Base-by-base conservation (phyloP, 129 eudicot species). In the Oenanthe sinensis region DNA sequence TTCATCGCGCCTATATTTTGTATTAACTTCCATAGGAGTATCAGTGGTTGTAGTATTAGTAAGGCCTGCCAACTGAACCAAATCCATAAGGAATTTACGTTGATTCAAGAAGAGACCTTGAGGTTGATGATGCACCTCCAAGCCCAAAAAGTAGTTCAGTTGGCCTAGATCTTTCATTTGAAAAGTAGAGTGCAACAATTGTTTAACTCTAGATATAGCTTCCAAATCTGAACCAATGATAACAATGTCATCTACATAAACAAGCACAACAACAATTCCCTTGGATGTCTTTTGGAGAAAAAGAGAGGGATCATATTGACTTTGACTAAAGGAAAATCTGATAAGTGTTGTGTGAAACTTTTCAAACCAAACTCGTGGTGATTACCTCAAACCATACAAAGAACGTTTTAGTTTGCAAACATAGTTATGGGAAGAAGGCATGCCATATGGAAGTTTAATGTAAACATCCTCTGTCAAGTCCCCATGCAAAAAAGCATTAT, bases 251-350 rank as follows among this genome's bases (percentile, higher is more conserved):
- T 62, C 69, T 9, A 62, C 69, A 62, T 62, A 62, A 62, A 24
- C 37, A 24, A 62, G 69, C 36, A 62, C 30, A 24, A 62, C 30
- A 8, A 60, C 37, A 9, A 62, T 62, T 1, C 69, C 33, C n/a
- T 24, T 62, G 12, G 69, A 62, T 62, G 69, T 62, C 69, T 26
- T 62, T 54, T 17, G 42, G 8, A 58, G 15, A 37, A 77, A 63
- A 37, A 11, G 46, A 14, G 55, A 65, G 42, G 30, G 43, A 45
- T 72, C 62, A 20, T 54, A 20, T 4, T 54, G 62, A 54, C 62
- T 54, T 33, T 74, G 44, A 54, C 52, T 39, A 46, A 55, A 72
- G 26, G 43, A 54, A 40, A 81, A 69, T 71, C 49, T 49, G 37
- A 46, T 49, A 36, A 48, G 19, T 17, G 26, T 76, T 19, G 8